Evolutionary conservation across 2,329 filamentous ascomycete species (phyloP).

Genomic region (Zasmidium angulare): DNA sequence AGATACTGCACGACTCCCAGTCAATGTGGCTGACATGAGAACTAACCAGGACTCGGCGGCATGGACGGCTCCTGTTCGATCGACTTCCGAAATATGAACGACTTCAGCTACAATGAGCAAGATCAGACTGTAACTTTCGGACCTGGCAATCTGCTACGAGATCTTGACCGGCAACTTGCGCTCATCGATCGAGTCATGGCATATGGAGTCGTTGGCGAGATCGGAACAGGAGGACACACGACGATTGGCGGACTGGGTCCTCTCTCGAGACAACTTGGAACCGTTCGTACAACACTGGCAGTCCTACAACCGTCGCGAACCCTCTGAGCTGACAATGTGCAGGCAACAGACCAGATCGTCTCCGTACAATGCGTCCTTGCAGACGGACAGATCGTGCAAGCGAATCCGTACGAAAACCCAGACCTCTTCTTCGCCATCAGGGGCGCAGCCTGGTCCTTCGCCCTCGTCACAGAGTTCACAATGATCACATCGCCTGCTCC

Average conservation of each 20-base stretch:
- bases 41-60: conserved; percentile 15
- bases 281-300: too few relatives aligned
- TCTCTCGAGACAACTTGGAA: conserved; percentile 55
- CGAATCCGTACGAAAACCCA: conserved; percentile 33
- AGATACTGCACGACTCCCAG: background rate
- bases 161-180: conserved; percentile 10
- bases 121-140: conserved; percentile 16
- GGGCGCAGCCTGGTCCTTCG: conserved; percentile 28
- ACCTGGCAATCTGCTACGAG: conserved; percentile 15
- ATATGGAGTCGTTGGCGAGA: conserved; percentile 15
- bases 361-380: conserved; percentile 42
- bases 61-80: conserved; percentile 13
- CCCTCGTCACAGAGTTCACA: conserved; percentile 30
- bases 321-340: background rate
- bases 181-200: conserved; percentile 12
- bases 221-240: conserved; percentile 21
- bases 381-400: conserved; percentile 38
- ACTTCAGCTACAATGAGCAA: background rate
- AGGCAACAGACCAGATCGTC: conserved; percentile 48
- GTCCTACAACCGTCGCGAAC: too few relatives aligned
- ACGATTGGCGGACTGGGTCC: conserved; percentile 35
- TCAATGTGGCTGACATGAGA: background rate
- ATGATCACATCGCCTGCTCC: conserved; percentile 28
- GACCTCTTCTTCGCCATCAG: conserved; percentile 33
- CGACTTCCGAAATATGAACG: conserved; percentile 16